Evolutionary conservation across 345 rosid species (phyloP).

Genomic region (Noccaea caerulescens): DNA sequence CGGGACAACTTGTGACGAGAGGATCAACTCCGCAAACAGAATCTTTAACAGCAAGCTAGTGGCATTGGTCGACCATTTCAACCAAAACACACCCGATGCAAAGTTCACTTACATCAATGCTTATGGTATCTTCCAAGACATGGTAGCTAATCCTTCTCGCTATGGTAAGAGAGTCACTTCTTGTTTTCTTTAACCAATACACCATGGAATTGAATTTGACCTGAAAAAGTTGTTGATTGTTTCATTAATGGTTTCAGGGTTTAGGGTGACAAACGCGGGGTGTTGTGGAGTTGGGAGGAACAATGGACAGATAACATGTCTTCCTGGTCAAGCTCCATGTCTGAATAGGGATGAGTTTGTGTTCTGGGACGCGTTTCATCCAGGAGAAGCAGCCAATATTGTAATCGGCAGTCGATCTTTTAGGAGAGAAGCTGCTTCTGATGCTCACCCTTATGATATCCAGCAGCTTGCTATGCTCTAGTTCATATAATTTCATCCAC

Average conservation of each 20-base stretch:
- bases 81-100: slow-evolving; percentile 60
- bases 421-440: slow-evolving; percentile 48
- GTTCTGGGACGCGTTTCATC: slow-evolving; percentile 85
- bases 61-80: slow-evolving; percentile 67
- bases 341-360: slow-evolving; percentile 54
- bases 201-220: not conserved
- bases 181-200: not conserved
- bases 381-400: slow-evolving; percentile 61
- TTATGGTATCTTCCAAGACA: slow-evolving; percentile 77
- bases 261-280: slow-evolving; percentile 59
- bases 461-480: slow-evolving; percentile 57
- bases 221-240: not conserved
- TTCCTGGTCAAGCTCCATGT: slow-evolving; percentile 66
- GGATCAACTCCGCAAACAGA: slow-evolving; percentile 70
- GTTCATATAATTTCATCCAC: slow-evolving; percentile 14
- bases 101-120: slow-evolving; percentile 69
- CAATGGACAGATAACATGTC: slow-evolving; percentile 74
- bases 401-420: slow-evolving; percentile 61
- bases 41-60: slow-evolving; percentile 76
- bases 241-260: slow-evolving; percentile 47
- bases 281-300: slow-evolving; percentile 81
- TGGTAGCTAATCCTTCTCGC: slow-evolving; percentile 46
- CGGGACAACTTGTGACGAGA: slow-evolving; percentile 64
- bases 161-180: slow-evolving; percentile 39
- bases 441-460: slow-evolving; percentile 66